Evolutionary conservation across 805 yeast species (phyloP), one percentile per base, ranked within the genome.

Genomic region (Starmerella potacharoeniae): DNA sequence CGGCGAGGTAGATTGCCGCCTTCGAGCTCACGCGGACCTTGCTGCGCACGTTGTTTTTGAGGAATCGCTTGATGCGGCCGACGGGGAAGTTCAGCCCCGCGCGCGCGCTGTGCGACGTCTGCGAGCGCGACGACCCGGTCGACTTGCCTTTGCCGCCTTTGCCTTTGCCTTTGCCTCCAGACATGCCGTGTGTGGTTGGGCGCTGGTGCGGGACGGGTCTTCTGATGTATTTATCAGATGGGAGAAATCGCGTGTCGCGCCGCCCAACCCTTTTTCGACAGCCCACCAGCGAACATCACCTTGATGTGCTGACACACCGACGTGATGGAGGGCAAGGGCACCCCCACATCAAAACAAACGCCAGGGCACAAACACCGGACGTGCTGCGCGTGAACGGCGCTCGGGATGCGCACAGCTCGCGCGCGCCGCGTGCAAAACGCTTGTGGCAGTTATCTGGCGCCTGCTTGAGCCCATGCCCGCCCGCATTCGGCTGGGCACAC

Each of bases 11-110:
- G 62, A 91, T 71, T 77, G 97, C 97, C 69, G 97, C 97, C 83
- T 96, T 96, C 65, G 97, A 89, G 82, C 97, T 97, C 68, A 91
- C 84, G 79, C 97, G 64, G 43, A 62, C 62, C 49, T 58, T 61
- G 84, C 78, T 90, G 95, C 70, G 97, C 95, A 79, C 91, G 87
- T 84, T 90, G 87, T 73, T 88, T 83, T 95, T 87, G 71, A 91
- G 77, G 67, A 90, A 81, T 78, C 97, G 84, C 81, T 91, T 96
- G 66, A 91, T 93, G 83, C 97, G 90, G 75, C 97, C 97, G 65
- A 91, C 97, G 78, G 97, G 97, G 95, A 91, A 91, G 68, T 95
- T 87, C 71, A 91, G 82, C 75, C 97, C 97, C 71, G 97, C 97
- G 11, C 65, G 61, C 31, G 65, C 61, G 54, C 65, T 61, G 55